These are phyloP conservation scores for Coniella lustricola DNA, from an alignment of 2,329 filamentous ascomycete genomes.

Conservation along the genomic window DNA sequence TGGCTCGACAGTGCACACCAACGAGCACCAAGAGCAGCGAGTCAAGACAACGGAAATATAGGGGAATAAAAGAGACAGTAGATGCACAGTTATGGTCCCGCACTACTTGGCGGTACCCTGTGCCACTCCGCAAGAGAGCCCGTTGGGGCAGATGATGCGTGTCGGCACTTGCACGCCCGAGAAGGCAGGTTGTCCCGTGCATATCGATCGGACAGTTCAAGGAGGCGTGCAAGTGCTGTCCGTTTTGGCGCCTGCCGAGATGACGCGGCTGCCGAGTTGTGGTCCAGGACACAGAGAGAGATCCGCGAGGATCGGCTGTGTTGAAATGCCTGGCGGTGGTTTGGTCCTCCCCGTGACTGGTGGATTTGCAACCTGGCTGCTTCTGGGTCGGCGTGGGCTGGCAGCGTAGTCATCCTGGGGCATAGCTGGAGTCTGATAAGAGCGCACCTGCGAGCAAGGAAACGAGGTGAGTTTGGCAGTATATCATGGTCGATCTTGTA, in stretches of 20 bases:
- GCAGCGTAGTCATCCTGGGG: background rate
- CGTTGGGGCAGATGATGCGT: background rate
- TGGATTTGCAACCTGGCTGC: background rate
- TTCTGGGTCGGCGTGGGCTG: background rate
- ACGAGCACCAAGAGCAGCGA: too few species aligned
- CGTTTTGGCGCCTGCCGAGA: background rate
- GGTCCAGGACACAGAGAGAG: background rate
- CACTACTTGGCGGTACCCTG: background rate
- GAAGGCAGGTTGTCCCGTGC: background rate
- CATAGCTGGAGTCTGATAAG: too few species aligned
- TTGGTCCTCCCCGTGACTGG: background rate
- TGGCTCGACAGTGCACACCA: too few species aligned
- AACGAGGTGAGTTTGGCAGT: too few species aligned
- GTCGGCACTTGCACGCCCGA: background rate
- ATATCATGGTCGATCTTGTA: too few species aligned
- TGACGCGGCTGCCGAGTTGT: background rate
- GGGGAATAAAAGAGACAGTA: background rate
- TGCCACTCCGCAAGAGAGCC: background rate
- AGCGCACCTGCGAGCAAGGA: too few species aligned
- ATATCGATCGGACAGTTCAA: too few species aligned
- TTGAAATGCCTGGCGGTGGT: background rate
- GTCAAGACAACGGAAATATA: too few species aligned
- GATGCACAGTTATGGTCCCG: too few species aligned
- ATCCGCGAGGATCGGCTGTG: too few species aligned
- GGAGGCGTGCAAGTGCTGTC: too few species aligned